Evolutionary conservation across 345 rosid genomes (phyloP).

Genomic region (Melaleuca alternifolia): DNA sequence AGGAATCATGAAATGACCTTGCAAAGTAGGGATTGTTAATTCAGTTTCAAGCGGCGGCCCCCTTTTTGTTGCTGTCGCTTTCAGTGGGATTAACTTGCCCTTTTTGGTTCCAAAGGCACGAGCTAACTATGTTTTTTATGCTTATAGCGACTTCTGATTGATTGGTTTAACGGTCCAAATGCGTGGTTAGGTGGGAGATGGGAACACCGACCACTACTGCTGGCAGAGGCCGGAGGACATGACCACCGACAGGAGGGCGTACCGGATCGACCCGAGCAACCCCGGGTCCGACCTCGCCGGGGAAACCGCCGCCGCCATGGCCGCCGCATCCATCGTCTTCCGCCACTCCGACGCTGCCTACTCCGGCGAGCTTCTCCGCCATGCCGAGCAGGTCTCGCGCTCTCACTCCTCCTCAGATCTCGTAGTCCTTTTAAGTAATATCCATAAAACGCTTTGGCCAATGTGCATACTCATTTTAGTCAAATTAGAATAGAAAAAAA

Average conservation of each 20-base stretch:
- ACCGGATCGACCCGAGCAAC: conserved; percentile 76
- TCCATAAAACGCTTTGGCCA: not conserved
- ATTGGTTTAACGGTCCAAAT: not conserved
- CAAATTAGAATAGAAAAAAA: too few relatives aligned
- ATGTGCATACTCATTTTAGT: too few relatives aligned
- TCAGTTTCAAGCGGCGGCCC: not conserved
- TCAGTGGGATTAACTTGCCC: not conserved
- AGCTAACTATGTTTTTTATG: not conserved
- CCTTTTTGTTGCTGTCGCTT: not conserved
- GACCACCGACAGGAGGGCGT: conserved; percentile 93
- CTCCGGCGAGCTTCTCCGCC: conserved; percentile 61
- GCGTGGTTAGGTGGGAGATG: conserved; percentile 73
- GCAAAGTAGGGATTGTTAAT: not conserved
- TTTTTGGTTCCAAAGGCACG: not conserved
- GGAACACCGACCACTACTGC: conserved; percentile 93
- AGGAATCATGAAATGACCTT: not conserved
- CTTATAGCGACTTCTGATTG: not conserved
- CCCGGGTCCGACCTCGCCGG: conserved; percentile 99
- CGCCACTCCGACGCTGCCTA: conserved; percentile 63
- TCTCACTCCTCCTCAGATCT: not conserved
- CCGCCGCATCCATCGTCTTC: conserved; percentile 93
- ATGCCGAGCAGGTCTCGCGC: conserved; percentile 63
- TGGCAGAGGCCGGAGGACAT: conserved; percentile 99
- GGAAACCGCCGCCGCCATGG: conserved; percentile 99
- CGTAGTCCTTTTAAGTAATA: not conserved